Evolutionary conservation across 192 early-diverging fungal genomes (phyloP), one percentile per base, ranked within the genome.

Genomic region (Coemansia sp.): DNA sequence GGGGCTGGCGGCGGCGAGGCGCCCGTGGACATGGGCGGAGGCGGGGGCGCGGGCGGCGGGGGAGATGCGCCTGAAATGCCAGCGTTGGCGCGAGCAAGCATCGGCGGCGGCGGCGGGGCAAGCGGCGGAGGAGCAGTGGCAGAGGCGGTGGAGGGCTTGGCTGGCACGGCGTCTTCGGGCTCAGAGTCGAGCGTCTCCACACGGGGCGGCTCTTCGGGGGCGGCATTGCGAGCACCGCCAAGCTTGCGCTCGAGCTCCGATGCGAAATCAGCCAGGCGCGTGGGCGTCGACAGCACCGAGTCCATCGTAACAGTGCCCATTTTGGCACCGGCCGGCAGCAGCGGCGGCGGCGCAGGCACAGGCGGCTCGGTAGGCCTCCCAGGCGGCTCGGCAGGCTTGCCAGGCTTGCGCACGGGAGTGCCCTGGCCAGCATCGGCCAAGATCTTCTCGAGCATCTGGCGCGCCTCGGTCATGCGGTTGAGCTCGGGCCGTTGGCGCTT

Each of bases 271-370:
- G 80, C 71, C 59, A 82, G 57, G 0, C 80, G 75, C 47, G 72
- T 69, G 2, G 80, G 75, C 21, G 69, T 68, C 11, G 75, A 77
- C 53, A 73, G 61, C 23, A 82, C 72, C 35, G 80, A 82, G 57
- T 82, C 74, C 75, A 82, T 82, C 5, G 75, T 82, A 4, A 82
- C 80, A 5, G 75, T 82, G 62, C 80, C 80, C 72, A 77, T 72
- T 46, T 75, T 82, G 23, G 61, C 75, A 3, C 80, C 75, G 1
- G 53, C 60, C 8, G 77, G 77, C 67, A 67, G 71, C 47, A 37
- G 35, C 1, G 21, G 40, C 44, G 58, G 40, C 23, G 43, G 13
- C 23, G 17, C 52, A 17, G 53, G 32, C 42, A 21, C 63, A 61
- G 30, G 32, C 17, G 32, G 28, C 28, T 28, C 28, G 28, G 28